These are phyloP conservation scores for Oropetium thomaeum DNA, from an alignment of 176 grass and related monocot genomes.

Conservation along the genomic window DNA sequence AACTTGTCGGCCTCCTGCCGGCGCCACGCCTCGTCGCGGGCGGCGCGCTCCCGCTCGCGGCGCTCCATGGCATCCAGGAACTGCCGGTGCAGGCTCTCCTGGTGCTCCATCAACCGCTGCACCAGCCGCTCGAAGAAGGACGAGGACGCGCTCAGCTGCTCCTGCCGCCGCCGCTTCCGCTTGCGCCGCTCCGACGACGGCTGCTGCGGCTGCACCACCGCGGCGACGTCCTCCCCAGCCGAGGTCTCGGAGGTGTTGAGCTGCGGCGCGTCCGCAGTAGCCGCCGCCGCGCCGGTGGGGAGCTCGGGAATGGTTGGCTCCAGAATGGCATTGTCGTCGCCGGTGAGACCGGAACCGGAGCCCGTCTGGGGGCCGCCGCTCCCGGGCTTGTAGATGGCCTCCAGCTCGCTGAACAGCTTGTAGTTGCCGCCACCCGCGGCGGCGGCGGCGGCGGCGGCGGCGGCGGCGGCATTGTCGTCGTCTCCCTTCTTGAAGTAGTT, in stretches of 20 bases:
- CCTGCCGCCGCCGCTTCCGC: constrained; percentile 66
- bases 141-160: constrained; percentile 68
- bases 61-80: constrained; percentile 93
- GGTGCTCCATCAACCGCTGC: constrained; percentile 88
- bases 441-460: not conserved
- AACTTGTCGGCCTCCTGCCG: constrained; percentile 80
- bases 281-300: not conserved
- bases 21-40: constrained; percentile 79
- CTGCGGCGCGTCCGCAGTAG: not conserved
- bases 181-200: constrained; percentile 33
- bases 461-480: not conserved
- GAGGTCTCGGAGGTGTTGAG: constrained; percentile 59
- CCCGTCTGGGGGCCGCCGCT: constrained; percentile 63
- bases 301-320: constrained; percentile 36
- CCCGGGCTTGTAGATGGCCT: constrained; percentile 95
- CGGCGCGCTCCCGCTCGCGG: constrained; percentile 66
- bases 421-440: constrained; percentile 54
- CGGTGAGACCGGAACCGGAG: constrained; percentile 84
- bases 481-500: constrained; percentile 68
- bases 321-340: constrained; percentile 65
- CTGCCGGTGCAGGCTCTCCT: constrained; percentile 86
- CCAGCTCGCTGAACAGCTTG: constrained; percentile 98
- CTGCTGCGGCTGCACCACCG: constrained; percentile 33
- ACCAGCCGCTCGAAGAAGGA: constrained; percentile 87
- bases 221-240: constrained; percentile 63